Evolutionary conservation across 2,329 filamentous ascomycete species (phyloP), one percentile per base, ranked within the genome.

Genomic region (Colletotrichum liaoningense): DNA sequence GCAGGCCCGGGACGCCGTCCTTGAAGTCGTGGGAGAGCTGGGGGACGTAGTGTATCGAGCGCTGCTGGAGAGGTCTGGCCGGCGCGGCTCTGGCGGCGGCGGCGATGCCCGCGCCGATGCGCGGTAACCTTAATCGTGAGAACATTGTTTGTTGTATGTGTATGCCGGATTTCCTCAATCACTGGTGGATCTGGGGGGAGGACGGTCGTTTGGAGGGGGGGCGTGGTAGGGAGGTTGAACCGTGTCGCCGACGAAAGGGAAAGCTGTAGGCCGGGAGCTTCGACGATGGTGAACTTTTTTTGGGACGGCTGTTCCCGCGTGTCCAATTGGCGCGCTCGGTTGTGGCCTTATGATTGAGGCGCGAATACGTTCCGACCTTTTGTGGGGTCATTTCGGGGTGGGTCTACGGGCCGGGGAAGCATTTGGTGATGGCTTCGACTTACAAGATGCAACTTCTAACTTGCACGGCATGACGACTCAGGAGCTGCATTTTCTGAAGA

Each of bases 1-100:
- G 87, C 74, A 98, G 87, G 16, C 91, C 90, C n/a, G 91, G 89
- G 6, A 98, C 87, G 72, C 87, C 89, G 57, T 87, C 72, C 63
- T 81, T 80, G 83, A 83, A 87, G 76, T 86, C 80, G 69, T 88
- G 85, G 42, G 77, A 78, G 75, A 90, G 83, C 49, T 78, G 63
- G n/a, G 88, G 87, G 28, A 90, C 79, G 55, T 80, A 74, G 78
- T 91, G 88, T 62, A 87, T 76, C 60, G 83, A 83, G 79, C 80
- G 78, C 76, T 79, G 76, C 77, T 78, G 80, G 63, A 79, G 79
- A 77, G 78, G 80, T 72, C 82, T 75, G 77, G 83, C 80, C 35
- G 60, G 60, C 16, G 56, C 54, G 24, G 56, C 54, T 30, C 57
- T 28, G 58, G 58, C 66, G 22, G 66, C 54, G 63, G 63, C 67